Evolutionary conservation across 306 rosid genomes (phyloP).

Genomic region (Sicyos edulis): DNA sequence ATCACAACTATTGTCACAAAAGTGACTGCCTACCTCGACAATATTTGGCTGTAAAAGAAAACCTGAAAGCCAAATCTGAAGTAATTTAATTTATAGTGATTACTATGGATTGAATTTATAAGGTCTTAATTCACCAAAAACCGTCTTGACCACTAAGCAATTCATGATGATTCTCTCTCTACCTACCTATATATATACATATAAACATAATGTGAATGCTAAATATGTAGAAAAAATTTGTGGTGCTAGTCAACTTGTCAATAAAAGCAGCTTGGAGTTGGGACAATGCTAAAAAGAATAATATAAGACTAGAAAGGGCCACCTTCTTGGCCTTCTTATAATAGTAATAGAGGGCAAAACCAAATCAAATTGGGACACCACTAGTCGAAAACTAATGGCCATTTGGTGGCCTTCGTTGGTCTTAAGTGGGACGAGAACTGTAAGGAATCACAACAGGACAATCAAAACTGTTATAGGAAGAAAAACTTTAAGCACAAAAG

Average conservation of each 20-base stretch:
- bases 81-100: no score
- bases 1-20: no score
- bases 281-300: slow-evolving; percentile 1
- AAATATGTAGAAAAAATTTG: neutral
- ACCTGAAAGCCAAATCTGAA: no score
- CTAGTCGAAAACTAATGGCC: neutral
- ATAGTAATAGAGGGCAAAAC: neutral
- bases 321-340: neutral
- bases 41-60: neutral
- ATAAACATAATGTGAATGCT: no score
- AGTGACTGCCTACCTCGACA: no score
- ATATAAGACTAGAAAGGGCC: slow-evolving; percentile 7
- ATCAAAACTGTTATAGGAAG: neutral
- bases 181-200: no score
- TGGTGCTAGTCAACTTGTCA: slow-evolving; percentile 1
- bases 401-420: neutral
- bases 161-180: neutral
- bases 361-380: slow-evolving; percentile 11
- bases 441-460: slow-evolving; percentile 14
- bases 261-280: neutral
- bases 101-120: no score
- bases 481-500: neutral
- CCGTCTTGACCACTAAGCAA: no score
- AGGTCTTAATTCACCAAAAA: no score
- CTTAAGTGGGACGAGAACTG: neutral